Evolutionary conservation across 495 filamentous ascomycete genomes (phyloP).

Genomic region (Penicillium longicatenatum): DNA sequence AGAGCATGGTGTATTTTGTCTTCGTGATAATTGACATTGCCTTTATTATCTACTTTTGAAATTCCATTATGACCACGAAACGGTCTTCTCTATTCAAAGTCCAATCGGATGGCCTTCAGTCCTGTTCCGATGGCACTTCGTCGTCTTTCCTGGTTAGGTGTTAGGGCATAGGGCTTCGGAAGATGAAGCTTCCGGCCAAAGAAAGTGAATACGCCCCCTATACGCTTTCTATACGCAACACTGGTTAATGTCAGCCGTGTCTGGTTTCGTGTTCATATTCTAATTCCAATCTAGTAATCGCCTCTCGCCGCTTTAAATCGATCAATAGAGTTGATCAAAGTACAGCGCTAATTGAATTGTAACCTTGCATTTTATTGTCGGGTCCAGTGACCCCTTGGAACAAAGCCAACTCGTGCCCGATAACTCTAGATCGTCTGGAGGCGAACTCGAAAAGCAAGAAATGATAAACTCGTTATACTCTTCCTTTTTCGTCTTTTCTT

Average conservation of each 20-base stretch:
- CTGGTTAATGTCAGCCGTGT: neutral
- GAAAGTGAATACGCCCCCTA: neutral
- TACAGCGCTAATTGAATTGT: no score
- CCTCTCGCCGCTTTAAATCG: neutral
- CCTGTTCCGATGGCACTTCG: constrained; percentile 6
- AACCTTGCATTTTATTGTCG: no score
- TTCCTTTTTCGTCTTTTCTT: no score
- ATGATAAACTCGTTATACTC: no score
- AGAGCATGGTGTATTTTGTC: neutral
- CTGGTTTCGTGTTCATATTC: neutral
- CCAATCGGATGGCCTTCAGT: constrained; percentile 2
- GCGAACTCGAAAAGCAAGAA: no score
- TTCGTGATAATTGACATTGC: neutral
- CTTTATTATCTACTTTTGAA: neutral
- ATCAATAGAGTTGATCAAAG: no score
- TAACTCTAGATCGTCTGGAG: no score
- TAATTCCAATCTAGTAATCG: neutral
- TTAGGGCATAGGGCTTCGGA: constrained; percentile 28
- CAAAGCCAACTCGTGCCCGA: no score
- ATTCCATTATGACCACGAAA: neutral
- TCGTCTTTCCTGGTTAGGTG: constrained; percentile 6
- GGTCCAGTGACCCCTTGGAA: no score
- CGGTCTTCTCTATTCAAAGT: neutral
- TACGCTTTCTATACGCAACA: neutral
- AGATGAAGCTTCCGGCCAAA: constrained; percentile 1